These are phyloP conservation scores for Cucurbita argyrosperma DNA, from an alignment of 306 rosid genomes.

Conservation along the genomic window DNA sequence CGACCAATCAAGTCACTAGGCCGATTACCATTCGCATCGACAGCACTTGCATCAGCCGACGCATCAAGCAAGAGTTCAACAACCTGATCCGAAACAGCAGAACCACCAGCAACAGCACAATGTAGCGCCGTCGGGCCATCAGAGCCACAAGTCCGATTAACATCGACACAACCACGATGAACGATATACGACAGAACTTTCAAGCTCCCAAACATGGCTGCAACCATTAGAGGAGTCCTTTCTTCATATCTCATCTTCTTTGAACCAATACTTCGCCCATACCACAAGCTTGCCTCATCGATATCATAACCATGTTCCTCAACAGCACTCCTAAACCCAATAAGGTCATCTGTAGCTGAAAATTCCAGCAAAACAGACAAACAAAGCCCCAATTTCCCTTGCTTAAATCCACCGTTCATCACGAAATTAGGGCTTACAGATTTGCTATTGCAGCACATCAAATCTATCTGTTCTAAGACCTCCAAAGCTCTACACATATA, in stretches of 20 bases:
- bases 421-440: conserved; percentile 28
- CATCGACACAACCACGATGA: conserved; percentile 36
- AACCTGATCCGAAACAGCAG: conserved; percentile 36
- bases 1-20: conserved; percentile 32
- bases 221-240: conserved; percentile 74
- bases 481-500: neutral
- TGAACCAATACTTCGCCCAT: conserved; percentile 57
- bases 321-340: conserved; percentile 40
- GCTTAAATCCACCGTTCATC: conserved; percentile 30
- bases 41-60: conserved; percentile 32
- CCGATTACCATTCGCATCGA: conserved; percentile 48
- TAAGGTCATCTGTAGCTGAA: conserved; percentile 44
- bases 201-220: conserved; percentile 72
- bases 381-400: conserved; percentile 16
- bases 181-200: conserved; percentile 43
- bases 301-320: conserved; percentile 40
- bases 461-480: conserved; percentile 1
- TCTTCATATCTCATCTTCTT: conserved; percentile 50
- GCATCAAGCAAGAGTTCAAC: conserved; percentile 59
- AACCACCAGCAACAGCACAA: conserved; percentile 62
- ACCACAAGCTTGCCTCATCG: conserved; percentile 57
- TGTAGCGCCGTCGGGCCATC: conserved; percentile 75
- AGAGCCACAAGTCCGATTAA: conserved; percentile 40
- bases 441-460: conserved; percentile 54
- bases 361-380: conserved; percentile 46